A percentile compares a stretch with the other conserved stretches of the same genome.
Conservation (phyloP, 768 basidiomycete species). For the Crepidotus variabilis region DNA sequence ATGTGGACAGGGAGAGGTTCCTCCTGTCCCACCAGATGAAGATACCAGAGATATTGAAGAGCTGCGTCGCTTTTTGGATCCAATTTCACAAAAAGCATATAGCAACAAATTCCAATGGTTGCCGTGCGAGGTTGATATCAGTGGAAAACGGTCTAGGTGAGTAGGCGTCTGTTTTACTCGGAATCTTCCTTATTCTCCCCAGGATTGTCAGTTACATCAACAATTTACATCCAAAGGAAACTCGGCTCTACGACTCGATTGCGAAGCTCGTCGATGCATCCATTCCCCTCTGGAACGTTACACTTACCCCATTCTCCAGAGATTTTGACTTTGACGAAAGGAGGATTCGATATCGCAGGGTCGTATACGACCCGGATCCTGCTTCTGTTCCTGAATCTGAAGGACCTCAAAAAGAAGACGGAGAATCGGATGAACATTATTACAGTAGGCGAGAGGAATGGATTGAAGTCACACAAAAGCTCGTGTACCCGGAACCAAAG, state of each 20-base stretch:
- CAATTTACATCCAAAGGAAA: slow-evolving; percentile 32
- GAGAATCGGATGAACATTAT: slow-evolving; percentile 16
- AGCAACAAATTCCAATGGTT: slow-evolving; percentile 24
- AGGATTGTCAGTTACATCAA: slow-evolving; percentile 41
- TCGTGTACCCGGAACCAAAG: slow-evolving; percentile 19
- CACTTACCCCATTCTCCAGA: slow-evolving; percentile 18
- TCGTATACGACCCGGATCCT: slow-evolving; percentile 16
- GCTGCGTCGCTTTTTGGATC: neutral
- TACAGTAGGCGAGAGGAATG: slow-evolving; percentile 13
- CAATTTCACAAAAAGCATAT: slow-evolving; percentile 11
- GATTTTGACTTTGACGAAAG: neutral
- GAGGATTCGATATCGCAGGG: slow-evolving; percentile 13
- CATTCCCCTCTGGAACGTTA: slow-evolving; percentile 30
- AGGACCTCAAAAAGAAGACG: slow-evolving; percentile 13
- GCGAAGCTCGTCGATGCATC: slow-evolving; percentile 22
- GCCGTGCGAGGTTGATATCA: slow-evolving; percentile 25
- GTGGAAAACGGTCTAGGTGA: slow-evolving; percentile 17
- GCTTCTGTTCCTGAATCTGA: slow-evolving; percentile 11
- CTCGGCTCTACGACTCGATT: slow-evolving; percentile 24
- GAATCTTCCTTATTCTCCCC: neutral
- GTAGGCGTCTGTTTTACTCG: neutral
- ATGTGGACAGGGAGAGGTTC: slow-evolving; percentile 18
- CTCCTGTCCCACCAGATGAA: slow-evolving; percentile 9
- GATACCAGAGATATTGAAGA: neutral
- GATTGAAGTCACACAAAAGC: slow-evolving; percentile 5